phyloP scores from a whole-genome alignment of 2,329 filamentous ascomycete species.

The Gnomoniopsis sp. region DNA sequence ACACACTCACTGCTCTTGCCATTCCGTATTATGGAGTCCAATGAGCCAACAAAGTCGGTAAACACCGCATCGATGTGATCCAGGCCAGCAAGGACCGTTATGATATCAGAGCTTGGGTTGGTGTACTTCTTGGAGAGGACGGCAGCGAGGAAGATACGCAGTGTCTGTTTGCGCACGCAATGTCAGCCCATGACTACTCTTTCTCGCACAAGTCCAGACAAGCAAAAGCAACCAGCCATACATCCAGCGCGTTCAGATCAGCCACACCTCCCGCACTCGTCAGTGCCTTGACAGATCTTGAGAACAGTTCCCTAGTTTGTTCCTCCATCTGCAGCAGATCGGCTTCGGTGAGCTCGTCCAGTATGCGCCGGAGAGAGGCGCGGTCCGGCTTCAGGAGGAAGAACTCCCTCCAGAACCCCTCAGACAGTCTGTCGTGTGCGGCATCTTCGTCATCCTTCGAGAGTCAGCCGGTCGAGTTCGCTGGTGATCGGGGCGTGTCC shows the following conservation, averaged over 20 bases:
- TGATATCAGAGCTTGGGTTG: constrained; percentile 93
- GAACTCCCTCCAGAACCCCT: constrained; percentile 95
- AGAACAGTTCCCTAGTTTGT: constrained; percentile 76
- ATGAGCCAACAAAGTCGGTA: constrained; percentile 77
- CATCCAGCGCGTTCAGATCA: constrained; percentile 81
- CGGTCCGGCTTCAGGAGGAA: constrained; percentile 85
- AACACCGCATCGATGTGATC: constrained; percentile 85
- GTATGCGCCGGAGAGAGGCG: constrained; percentile 60
- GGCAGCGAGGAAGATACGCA: constrained; percentile 81
- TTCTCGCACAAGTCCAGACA: neutral
- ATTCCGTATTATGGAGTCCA: constrained; percentile 80
- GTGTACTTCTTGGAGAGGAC: constrained; percentile 87
- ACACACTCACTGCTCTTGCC: constrained; percentile 62
- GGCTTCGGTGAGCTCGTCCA: constrained; percentile 69
- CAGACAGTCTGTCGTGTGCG: constrained; percentile 68
- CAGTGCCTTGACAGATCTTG: constrained; percentile 66
- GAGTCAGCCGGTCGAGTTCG: constrained; percentile 7
- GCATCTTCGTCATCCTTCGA: constrained; percentile 40
- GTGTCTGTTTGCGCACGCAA: constrained; percentile 63
- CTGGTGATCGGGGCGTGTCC: constrained; percentile 1
- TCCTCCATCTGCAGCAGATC: constrained; percentile 74
- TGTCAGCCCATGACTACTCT: neutral
- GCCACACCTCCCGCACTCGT: constrained; percentile 56
- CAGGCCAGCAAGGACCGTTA: constrained; percentile 82
- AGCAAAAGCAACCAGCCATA: constrained; percentile 32